A percentile compares a stretch with the other conserved stretches of the same genome.
Conservation (phyloP, 1,284 basidiomycete genomes). For the Anthracocystis walkeri region DNA sequence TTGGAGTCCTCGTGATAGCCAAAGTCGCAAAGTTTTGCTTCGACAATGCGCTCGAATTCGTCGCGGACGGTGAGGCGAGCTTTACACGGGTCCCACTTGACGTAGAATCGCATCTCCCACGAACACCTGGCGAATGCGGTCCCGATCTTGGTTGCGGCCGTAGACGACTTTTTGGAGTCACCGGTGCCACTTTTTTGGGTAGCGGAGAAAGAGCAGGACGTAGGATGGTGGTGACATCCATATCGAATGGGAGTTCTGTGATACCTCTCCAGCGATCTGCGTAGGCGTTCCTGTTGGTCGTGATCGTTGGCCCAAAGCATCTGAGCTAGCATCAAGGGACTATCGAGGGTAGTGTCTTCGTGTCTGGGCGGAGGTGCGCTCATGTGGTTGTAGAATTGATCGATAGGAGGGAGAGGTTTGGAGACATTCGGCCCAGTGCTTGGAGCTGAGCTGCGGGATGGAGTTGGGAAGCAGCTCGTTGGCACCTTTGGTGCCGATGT, state of each 20-base stretch:
- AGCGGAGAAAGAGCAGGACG: background rate
- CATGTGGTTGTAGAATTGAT: background rate
- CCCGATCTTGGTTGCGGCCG: slow-evolving; percentile 10
- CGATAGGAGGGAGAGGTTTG: background rate
- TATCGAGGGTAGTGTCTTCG: background rate
- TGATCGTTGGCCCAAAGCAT: slow-evolving; percentile 5
- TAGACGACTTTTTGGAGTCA: background rate
- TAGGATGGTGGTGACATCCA: background rate
- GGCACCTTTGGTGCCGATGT: background rate
- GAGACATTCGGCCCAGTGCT: background rate
- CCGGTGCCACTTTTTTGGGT: background rate
- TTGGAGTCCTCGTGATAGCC: slow-evolving; percentile 16
- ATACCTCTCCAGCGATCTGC: too few relatives aligned
- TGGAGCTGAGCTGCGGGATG: slow-evolving; percentile 10
- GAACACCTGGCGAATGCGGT: slow-evolving; percentile 14
- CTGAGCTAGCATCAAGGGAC: slow-evolving; percentile 2
- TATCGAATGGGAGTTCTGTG: too few relatives aligned
- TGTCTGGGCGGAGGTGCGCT: background rate
- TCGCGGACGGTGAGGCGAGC: slow-evolving; percentile 2
- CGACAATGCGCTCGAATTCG: background rate
- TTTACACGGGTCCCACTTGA: slow-evolving; percentile 5
- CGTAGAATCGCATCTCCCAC: slow-evolving; percentile 10
- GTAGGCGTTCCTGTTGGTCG: background rate
- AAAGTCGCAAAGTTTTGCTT: slow-evolving; percentile 11
- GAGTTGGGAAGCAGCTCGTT: slow-evolving; percentile 23